Base-by-base conservation (phyloP, 441 rosid genomes). In the Viola pubescens region DNA sequence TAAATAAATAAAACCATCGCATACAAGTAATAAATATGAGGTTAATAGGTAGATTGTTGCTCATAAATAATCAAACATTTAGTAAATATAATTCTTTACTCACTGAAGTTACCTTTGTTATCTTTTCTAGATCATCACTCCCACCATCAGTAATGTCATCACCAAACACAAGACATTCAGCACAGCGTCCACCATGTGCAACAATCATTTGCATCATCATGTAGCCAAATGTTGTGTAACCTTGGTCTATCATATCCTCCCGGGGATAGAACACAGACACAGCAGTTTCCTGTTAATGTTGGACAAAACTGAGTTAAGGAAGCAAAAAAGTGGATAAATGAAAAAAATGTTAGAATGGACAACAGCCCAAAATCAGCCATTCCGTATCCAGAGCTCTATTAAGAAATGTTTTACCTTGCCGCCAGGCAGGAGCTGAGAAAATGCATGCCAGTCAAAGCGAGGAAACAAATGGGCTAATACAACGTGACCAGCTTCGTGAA, bases 141-240 rank as follows among this genome's bases (percentile, higher is more conserved):
- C 98, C 98, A 64, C 95, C 98, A 77, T 94, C 97, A 55, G 92
- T 94, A 66, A 94, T 69, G 62, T 92, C 87, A 72, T 89, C 85
- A 3, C 97, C 97, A 64, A 82, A 87, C 56, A 94, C 82, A 66
- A 92, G 73, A 54, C 69, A 79, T 64, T 94, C 98, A 56, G 98
- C 97, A 79, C 98, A 94, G 10, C 86, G 87, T 45, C 98, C 98
- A 61, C 97, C 98, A 66, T 94, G 97, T 75, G 98, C 88, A 55
- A 94, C 96, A 69, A 89, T 95, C 97, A 89, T 89, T 82, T 94
- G 98, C 98, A 94, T 94, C 79, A 84, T 86, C 98, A 94, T 78
- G 78, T 89, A 94, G 58, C 98, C 98, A 79, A 94, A 87, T 61
- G 98, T 88, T 50, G 96, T 87, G 68, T 94, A 86, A 58, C 95